Base-by-base conservation (phyloP, 1,284 basidiomycete genomes). In the Pyrrhoderma lamaoense region DNA sequence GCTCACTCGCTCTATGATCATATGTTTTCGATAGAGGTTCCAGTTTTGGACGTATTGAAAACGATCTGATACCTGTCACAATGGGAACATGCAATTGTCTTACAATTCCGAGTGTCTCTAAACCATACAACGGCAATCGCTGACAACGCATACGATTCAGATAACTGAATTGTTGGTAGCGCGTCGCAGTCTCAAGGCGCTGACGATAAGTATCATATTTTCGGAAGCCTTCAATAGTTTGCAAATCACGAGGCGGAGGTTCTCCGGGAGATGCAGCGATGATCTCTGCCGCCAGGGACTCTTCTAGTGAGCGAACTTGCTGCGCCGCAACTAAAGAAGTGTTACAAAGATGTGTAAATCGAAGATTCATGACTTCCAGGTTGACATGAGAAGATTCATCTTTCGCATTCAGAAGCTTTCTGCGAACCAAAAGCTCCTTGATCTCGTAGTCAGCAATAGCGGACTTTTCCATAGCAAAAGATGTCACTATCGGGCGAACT, bases 401-500 rank as follows among this genome's bases (percentile, higher is more conserved):
- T 4, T 74, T 65, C 8, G 74, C 67, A 7, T 65, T 61, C 8
- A 91, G 60, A 16, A 94, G 68, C 31, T 78, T 71, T 35, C 85
- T 79, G 19, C 93, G 79, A 13, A 94, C 68, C n/a, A 97, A 76
- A 4, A 97, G 65, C 51, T 95, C 93, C 63, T 85, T 83, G 67
- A 94, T 89, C 69, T 94, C 90, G 62, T 81, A 97, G 56, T 90
- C 87, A 14, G 85, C 82, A 18, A 87, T 73, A 3, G 87, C 90
- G 19, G 90, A 89, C 25, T 81, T 79, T 35, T 77, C 69, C 85
- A 93, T 91, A 0, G 87, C 83, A 65, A 97, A 95, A 5, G 91
- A 93, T 1, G 94, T 97, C 42, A 91, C 80, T 59, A 97, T 91
- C 0, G 93, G 93, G 39, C 94, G 80, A 16, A 95, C 89, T 68